A percentile compares a stretch with the other conserved stretches of the same genome.
These are phyloP conservation scores for Lichtheimia corymbifera DNA, from an alignment of 371 early-diverging fungal species.

Conservation along the genomic window DNA sequence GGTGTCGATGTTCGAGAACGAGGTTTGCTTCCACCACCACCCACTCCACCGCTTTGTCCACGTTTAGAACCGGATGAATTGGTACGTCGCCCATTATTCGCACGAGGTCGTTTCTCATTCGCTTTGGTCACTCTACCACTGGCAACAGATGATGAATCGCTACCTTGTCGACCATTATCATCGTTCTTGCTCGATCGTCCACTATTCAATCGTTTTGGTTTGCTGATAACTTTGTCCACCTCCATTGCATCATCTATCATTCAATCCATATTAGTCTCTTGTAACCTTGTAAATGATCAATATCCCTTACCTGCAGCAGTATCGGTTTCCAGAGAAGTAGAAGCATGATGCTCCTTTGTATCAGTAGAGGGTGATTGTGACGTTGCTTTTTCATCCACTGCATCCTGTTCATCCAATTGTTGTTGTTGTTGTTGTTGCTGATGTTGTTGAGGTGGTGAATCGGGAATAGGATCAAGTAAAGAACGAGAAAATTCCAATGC, in stretches of 20 bases:
- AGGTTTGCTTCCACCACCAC: constrained; percentile 3
- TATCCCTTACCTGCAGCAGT: no score
- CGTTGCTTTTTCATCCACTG: not conserved
- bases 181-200: constrained; percentile 1
- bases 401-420: not conserved
- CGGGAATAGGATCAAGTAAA: not conserved
- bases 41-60: constrained; percentile 1
- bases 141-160: not conserved
- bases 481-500: constrained; percentile 26
- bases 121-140: constrained; percentile 12
- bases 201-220: constrained; percentile 6
- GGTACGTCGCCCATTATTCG: constrained; percentile 5
- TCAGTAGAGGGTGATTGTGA: no score
- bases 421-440: constrained; percentile 7
- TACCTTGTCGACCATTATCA: not conserved
- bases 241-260: constrained; percentile 1
- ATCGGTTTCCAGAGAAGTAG: no score
- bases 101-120: constrained; percentile 10
- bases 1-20: constrained; percentile 25
- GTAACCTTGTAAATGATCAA: no score
- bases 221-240: not conserved
- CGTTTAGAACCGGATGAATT: constrained; percentile 14
- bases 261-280: not conserved
- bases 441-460: not conserved
- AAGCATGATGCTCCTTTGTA: no score